Evolutionary conservation across 352 stramenopile genomes (phyloP).

Genomic region (Bremia lactucae): DNA sequence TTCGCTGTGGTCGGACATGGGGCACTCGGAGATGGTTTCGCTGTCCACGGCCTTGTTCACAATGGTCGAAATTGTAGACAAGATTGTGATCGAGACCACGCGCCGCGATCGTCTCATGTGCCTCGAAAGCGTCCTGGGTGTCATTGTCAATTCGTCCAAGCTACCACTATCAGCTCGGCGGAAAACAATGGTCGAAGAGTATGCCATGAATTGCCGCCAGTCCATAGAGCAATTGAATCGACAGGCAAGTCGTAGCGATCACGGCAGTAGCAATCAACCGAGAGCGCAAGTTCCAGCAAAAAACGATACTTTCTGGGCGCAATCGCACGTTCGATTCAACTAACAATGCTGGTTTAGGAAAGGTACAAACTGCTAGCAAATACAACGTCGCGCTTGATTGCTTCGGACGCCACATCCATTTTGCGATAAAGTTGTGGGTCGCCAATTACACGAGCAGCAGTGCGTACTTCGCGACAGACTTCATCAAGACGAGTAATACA

Average conservation of each 20-base stretch:
- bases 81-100: constrained; percentile 22
- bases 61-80: constrained; percentile 34
- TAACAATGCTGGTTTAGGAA: constrained; percentile 22
- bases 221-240: constrained; percentile 22
- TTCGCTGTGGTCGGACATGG: constrained; percentile 26
- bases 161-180: constrained; percentile 19
- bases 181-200: constrained; percentile 29
- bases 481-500: constrained; percentile 97
- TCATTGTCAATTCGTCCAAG: constrained; percentile 19
- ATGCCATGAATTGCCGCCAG: constrained; percentile 36
- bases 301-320: not conserved
- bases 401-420: constrained; percentile 94
- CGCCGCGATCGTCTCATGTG: constrained; percentile 39
- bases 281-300: not conserved
- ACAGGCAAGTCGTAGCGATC: constrained; percentile 1
- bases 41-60: constrained; percentile 29
- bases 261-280: not conserved
- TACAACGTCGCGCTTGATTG: constrained; percentile 97
- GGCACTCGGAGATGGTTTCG: constrained; percentile 21
- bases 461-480: constrained; percentile 94
- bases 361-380: constrained; percentile 96
- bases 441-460: constrained; percentile 89
- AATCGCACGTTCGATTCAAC: constrained; percentile 31
- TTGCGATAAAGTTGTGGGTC: constrained; percentile 94
- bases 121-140: constrained; percentile 32